These are phyloP conservation scores for Lactarius hatsudake DNA, from an alignment of 768 basidiomycete genomes.

Conservation along the genomic window DNA sequence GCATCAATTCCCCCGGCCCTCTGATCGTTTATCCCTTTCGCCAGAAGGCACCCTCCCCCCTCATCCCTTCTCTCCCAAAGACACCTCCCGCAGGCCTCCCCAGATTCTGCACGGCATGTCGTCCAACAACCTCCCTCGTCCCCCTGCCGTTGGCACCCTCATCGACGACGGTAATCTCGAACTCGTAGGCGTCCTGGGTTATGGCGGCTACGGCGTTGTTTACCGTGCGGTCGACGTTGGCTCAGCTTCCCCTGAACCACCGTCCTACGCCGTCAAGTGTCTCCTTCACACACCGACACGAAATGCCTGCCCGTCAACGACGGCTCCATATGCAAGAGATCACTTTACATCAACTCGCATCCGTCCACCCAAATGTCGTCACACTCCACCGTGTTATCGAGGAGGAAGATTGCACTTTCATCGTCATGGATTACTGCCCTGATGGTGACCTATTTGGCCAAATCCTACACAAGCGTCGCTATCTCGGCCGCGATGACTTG, in stretches of 20 bases:
- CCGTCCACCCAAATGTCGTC: slow-evolving; percentile 77
- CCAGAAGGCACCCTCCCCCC: slow-evolving; percentile 21
- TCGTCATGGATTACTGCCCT: slow-evolving; percentile 91
- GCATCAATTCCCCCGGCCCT: slow-evolving; percentile 33
- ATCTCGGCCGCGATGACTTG: slow-evolving; percentile 78
- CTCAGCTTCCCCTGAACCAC: slow-evolving; percentile 38
- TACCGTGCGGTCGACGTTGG: slow-evolving; percentile 76
- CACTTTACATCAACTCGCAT: slow-evolving; percentile 69
- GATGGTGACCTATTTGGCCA: slow-evolving; percentile 92
- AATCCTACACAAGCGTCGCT: slow-evolving; percentile 73
- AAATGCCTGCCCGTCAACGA: slow-evolving; percentile 55
- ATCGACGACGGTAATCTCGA: slow-evolving; percentile 83
- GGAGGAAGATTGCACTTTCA: slow-evolving; percentile 76
- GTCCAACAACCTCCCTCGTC: slow-evolving; percentile 37
- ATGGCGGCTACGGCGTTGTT: slow-evolving; percentile 94
- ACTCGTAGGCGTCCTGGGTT: slow-evolving; percentile 83
- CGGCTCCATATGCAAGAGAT: slow-evolving; percentile 85
- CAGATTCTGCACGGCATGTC: slow-evolving; percentile 30
- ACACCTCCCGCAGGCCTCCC: slow-evolving; percentile 19
- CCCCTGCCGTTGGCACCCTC: slow-evolving; percentile 61
- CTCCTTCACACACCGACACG: slow-evolving; percentile 55
- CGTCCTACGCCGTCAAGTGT: slow-evolving; percentile 90
- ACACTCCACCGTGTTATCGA: slow-evolving; percentile 87
- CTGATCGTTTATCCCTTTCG: slow-evolving; percentile 28
- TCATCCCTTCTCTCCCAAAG: slow-evolving; percentile 4